Percentiles rank a stretch among this genome's conserved stretches.
phyloP scores from a whole-genome alignment of 192 early-diverging fungal genomes.

The Coemansia sp. region DNA sequence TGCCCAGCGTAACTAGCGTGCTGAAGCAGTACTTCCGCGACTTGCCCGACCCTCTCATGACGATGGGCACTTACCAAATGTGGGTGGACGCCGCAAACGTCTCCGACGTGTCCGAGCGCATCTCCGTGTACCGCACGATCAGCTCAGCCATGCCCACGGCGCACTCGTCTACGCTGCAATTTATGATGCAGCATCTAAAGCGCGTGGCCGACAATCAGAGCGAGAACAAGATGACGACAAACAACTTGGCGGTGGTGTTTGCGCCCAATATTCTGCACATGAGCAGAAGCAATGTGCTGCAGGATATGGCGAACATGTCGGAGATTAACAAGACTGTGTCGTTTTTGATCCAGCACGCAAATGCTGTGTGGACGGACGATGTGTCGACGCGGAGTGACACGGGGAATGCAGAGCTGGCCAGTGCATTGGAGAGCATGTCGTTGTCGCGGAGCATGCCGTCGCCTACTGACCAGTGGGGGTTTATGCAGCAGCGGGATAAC shows the following conservation, averaged over 20 bases:
- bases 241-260: slow-evolving; percentile 94
- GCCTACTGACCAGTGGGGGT: slow-evolving; percentile 25
- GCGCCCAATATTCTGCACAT: slow-evolving; percentile 80
- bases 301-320: slow-evolving; percentile 72
- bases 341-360: slow-evolving; percentile 63
- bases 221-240: slow-evolving; percentile 86
- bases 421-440: slow-evolving; percentile 16
- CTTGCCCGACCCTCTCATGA: slow-evolving; percentile 71
- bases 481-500: slow-evolving; percentile 9
- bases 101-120: slow-evolving; percentile 26
- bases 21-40: slow-evolving; percentile 81
- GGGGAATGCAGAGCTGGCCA: slow-evolving; percentile 1
- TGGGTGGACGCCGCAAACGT: slow-evolving; percentile 62
- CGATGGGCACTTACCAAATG: slow-evolving; percentile 65
- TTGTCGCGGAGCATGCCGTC: slow-evolving; percentile 54
- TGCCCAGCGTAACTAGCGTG: slow-evolving; percentile 75
- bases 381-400: not conserved
- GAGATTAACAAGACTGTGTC: slow-evolving; percentile 71
- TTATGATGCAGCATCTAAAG: slow-evolving; percentile 65
- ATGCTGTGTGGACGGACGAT: slow-evolving; percentile 47
- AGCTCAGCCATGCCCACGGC: slow-evolving; percentile 60
- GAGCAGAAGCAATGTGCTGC: slow-evolving; percentile 53
- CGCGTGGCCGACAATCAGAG: slow-evolving; percentile 60
- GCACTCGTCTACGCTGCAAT: slow-evolving; percentile 64
- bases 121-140: slow-evolving; percentile 46